Evolutionary conservation across 78 protist species (phyloP).

Genomic region (Diacronema lutheri): DNA sequence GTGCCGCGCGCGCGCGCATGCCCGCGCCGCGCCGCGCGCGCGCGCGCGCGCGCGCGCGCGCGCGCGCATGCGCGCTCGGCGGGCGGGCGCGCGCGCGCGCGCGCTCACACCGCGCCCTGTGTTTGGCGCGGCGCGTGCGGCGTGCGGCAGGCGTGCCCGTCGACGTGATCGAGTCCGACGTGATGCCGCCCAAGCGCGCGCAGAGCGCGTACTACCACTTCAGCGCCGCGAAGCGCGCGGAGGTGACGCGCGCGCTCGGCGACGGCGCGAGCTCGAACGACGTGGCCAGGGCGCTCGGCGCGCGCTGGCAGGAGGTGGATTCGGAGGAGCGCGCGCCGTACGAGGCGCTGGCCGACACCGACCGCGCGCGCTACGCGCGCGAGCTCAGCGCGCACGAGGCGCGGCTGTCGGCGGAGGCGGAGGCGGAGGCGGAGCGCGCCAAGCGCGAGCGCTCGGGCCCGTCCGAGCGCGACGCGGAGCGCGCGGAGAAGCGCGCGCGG

Average conservation of each 20-base stretch:
- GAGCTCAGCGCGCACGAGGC: not conserved
- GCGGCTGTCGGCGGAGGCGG: not conserved
- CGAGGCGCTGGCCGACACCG: not conserved
- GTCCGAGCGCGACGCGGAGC: constrained; percentile 1
- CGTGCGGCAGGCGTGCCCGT: not conserved
- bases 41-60: not conserved
- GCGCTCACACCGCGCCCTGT: not conserved
- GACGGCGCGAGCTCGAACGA: not conserved
- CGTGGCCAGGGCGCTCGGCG: not conserved
- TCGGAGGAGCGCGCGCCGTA: not conserved
- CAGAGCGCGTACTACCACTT: not conserved
- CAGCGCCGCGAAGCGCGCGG: not conserved
- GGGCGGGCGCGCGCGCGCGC: not conserved
- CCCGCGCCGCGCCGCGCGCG: not conserved
- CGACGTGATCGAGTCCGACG: not conserved
- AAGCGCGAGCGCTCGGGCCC: not conserved
- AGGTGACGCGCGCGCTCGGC: not conserved
- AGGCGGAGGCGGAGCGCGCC: not conserved
- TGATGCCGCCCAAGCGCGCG: not conserved
- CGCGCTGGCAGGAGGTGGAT: not conserved
- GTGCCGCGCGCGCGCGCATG: not conserved
- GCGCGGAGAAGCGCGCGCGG: constrained; percentile 4
- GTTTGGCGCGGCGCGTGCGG: too few relatives aligned
- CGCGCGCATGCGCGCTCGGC: too few relatives aligned
- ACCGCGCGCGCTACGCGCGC: not conserved